Evolutionary conservation across 345 rosid genomes (phyloP).

Genomic region (Arabidopsis suecica): DNA sequence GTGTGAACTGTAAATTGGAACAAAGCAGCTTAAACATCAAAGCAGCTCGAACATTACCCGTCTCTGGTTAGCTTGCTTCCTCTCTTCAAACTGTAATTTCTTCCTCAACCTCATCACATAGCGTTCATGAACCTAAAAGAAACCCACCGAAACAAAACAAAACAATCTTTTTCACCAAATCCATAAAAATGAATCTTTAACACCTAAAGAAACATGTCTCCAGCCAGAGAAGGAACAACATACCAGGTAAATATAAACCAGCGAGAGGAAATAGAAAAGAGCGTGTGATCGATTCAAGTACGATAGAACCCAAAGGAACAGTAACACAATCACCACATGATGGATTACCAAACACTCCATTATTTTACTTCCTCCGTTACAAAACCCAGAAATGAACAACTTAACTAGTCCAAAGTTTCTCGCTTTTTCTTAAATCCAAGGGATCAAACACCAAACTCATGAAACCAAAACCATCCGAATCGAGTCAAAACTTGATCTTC

Average conservation of each 20-base stretch:
- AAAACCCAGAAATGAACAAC: not conserved
- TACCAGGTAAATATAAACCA: conserved; percentile 81
- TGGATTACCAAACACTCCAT: conserved; percentile 67
- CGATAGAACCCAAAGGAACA: conserved; percentile 69
- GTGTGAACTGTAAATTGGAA: not conserved
- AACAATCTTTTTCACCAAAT: not conserved
- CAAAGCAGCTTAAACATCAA: not conserved
- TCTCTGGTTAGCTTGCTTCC: conserved; percentile 69
- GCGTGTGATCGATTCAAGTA: conserved; percentile 61
- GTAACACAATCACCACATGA: conserved; percentile 73
- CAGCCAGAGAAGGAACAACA: not conserved
- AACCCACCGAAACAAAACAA: conserved; percentile 5
- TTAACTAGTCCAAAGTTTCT: not conserved
- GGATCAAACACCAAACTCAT: conserved; percentile 25
- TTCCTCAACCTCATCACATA: conserved; percentile 64
- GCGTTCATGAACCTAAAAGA: conserved; percentile 71
- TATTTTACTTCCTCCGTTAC: conserved; percentile 14
- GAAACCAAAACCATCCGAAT: conserved; percentile 25
- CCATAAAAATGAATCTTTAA: not conserved
- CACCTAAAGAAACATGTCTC: not conserved
- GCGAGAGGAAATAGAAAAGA: conserved; percentile 58
- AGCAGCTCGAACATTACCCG: conserved; percentile 56
- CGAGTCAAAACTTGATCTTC: not conserved
- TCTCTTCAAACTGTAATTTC: conserved; percentile 69
- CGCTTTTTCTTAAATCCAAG: not conserved